Evolutionary conservation across 208 protist genomes (phyloP), one percentile per base, ranked within the genome.

Genomic region (Borovskyia barvae): DNA sequence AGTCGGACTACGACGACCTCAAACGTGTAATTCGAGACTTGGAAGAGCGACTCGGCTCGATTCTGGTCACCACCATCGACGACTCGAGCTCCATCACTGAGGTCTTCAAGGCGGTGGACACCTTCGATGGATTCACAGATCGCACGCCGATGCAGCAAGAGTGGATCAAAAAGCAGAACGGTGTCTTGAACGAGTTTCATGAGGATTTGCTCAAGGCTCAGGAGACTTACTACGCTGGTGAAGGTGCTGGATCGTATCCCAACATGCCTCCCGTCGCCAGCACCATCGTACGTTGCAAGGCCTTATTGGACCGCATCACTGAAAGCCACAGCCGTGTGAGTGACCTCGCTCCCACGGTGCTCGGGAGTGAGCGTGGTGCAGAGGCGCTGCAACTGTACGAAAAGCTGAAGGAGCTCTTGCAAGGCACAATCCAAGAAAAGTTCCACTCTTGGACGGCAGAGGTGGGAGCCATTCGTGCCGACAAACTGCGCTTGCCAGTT

Each of bases 61-160:
- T 99, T 36, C 73, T 99, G 9, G 82, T 93, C 28, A 86, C 85
- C 28, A 88, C 82, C 30, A 97, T 98, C 64, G 95, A 98, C 50
- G 96, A 98, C 51, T 88, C 88, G 40, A 83, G 73, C 46, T 97
- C 96, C 11, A 89, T 98, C 49, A 84, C 88, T 2, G 84, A 92
- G 54, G 79, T 96, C 12, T 98, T 99, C 71, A 97, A 98, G 62
- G 85, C 97, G 1, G 90, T 99, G 4, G 97, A 98, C 66, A 94
- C 91, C 9, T 99, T 98, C 71, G 96, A 98, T 40, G 92, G 84
- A 30, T 92, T 99, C 60, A 90, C 97, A 11, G 91, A 98, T 30
- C 89, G 96, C 45, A 83, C 88, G 22, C 85, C 88, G 20, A 92
- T 98, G 66, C 84, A 98, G 59, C 78, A 93, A 61, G 96, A 98